phyloP scores from a whole-genome alignment of 2,329 filamentous ascomycete species.

The Capronia coronata region DNA sequence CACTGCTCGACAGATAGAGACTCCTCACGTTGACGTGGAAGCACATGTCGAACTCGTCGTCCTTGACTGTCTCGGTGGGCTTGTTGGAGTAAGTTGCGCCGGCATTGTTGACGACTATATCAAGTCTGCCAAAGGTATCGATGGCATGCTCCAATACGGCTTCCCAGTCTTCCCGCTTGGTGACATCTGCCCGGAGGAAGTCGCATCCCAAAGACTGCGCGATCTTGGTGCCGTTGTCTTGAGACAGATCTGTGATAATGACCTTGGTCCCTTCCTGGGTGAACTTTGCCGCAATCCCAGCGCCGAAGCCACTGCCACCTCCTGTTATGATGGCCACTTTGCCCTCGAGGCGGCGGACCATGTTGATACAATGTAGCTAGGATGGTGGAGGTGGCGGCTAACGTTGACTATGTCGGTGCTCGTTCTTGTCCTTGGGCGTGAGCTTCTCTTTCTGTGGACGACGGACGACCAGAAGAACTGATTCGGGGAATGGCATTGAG shows the following conservation, averaged over 20 bases:
- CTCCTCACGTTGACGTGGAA: constrained; percentile 40
- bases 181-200: constrained; percentile 21
- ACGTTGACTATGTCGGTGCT: background rate
- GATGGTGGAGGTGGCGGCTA: background rate
- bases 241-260: constrained; percentile 31
- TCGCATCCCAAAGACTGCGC: constrained; percentile 20
- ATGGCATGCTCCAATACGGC: constrained; percentile 38
- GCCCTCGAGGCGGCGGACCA: constrained; percentile 31
- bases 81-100: constrained; percentile 43
- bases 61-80: constrained; percentile 40
- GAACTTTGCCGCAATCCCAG: constrained; percentile 36
- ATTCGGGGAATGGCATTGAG: too few species aligned
- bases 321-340: constrained; percentile 42
- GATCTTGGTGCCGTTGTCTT: constrained; percentile 19
- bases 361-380: background rate
- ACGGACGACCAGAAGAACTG: too few species aligned
- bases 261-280: constrained; percentile 35
- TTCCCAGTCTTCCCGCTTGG: constrained; percentile 24
- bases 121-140: constrained; percentile 41
- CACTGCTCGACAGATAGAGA: constrained; percentile 23
- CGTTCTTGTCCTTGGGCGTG: too few species aligned
- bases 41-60: constrained; percentile 45
- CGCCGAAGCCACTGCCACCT: constrained; percentile 41
- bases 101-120: constrained; percentile 48
- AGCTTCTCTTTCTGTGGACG: too few species aligned